Percentiles rank a stretch among this genome's conserved stretches.
Conservation (phyloP, 805 yeast genomes). For the Metschnikowia colocasiae region DNA sequence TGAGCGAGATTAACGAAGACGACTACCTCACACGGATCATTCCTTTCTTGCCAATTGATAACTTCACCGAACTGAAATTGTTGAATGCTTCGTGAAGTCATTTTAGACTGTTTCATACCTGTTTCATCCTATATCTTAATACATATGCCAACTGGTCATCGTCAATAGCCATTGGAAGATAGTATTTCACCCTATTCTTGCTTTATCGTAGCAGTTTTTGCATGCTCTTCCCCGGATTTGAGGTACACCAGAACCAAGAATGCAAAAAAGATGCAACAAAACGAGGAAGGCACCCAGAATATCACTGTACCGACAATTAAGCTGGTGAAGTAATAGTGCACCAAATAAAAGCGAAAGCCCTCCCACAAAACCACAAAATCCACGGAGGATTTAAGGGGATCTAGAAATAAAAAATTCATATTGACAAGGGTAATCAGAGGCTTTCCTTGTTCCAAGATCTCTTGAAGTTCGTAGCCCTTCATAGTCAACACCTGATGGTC, state of each 20-base stretch:
- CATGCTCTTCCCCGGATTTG: neutral
- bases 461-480: constrained; percentile 11
- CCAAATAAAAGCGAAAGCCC: constrained; percentile 42
- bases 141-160: neutral
- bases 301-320: constrained; percentile 33
- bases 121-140: neutral
- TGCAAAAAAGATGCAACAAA: constrained; percentile 27
- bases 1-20: constrained; percentile 24
- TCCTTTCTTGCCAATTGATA: constrained; percentile 39
- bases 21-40: constrained; percentile 36
- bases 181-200: neutral
- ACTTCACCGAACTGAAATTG: constrained; percentile 18
- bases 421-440: constrained; percentile 9
- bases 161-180: neutral
- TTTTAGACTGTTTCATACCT: neutral
- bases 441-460: neutral
- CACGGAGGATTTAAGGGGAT: constrained; percentile 17
- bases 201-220: neutral
- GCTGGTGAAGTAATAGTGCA: constrained; percentile 30
- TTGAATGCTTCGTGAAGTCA: constrained; percentile 14
- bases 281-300: constrained; percentile 37
- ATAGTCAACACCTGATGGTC: constrained; percentile 14
- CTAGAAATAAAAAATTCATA: constrained; percentile 9
- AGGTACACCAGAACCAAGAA: constrained; percentile 18
- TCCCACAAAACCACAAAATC: constrained; percentile 32